A percentile compares a stretch with the other conserved stretches of the same genome.
Evolutionary conservation across 345 rosid genomes (phyloP).

Genomic region (Eucalyptus caleyi): DNA sequence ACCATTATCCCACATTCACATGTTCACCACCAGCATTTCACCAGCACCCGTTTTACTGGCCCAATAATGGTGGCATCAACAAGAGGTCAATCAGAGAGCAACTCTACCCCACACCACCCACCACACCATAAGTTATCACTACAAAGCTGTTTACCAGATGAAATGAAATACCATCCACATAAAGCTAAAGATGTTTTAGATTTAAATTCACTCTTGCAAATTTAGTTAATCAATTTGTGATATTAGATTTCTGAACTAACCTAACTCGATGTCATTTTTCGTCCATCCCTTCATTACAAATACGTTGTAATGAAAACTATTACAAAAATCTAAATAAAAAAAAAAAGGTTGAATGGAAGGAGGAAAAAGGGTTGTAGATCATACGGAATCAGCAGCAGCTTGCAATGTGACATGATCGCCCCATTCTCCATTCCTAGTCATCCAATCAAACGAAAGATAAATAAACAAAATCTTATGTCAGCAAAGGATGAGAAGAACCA

Average conservation of each 20-base stretch:
- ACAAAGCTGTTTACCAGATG: not conserved
- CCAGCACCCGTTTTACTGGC: not conserved
- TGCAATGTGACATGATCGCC: constrained; percentile 69
- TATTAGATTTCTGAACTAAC: not conserved
- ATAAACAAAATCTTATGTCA: not conserved
- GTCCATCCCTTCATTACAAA: not conserved
- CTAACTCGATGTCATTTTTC: not conserved
- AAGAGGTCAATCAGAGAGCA: not conserved
- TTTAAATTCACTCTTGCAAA: not conserved
- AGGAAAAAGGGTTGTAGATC: not conserved
- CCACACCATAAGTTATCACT: not conserved
- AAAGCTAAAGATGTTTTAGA: not conserved
- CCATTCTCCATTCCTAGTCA: constrained; percentile 48
- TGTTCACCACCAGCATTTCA: not conserved
- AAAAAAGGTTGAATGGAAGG: not conserved
- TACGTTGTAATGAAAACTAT: not conserved
- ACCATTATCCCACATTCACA: not conserved
- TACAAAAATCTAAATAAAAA: not conserved
- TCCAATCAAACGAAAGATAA: not conserved
- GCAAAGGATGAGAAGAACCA: not conserved
- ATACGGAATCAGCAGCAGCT: constrained; percentile 62
- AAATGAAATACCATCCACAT: not conserved
- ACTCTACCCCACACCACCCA: not conserved
- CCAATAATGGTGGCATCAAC: not conserved
- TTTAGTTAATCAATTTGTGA: not conserved